Evolutionary conservation across 352 stramenopile genomes (phyloP).

Genomic region (Globisporangium iwayamae): DNA sequence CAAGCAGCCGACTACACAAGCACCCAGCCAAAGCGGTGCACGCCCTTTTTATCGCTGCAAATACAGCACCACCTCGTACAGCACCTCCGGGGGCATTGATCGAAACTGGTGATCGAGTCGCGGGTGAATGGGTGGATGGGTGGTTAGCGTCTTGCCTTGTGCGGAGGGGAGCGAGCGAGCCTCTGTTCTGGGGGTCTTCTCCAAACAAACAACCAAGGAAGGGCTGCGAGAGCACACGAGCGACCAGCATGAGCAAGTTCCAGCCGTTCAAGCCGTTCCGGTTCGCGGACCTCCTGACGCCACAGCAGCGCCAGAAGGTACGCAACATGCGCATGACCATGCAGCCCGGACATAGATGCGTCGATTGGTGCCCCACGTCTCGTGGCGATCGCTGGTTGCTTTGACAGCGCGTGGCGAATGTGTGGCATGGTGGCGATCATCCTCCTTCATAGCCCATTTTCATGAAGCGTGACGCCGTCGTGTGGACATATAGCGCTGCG

Average conservation of each 20-base stretch:
- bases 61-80: too few species aligned
- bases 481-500: neutral
- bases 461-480: neutral
- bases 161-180: neutral
- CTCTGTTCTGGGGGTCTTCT: constrained; percentile 11
- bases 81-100: too few species aligned
- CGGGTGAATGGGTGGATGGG: too few species aligned
- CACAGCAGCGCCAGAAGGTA: constrained; percentile 66
- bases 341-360: neutral
- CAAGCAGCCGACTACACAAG: too few species aligned
- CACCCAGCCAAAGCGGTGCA: too few species aligned
- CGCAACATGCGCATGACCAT: neutral
- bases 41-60: too few species aligned
- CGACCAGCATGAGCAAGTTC: constrained; percentile 68
- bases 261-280: constrained; percentile 82
- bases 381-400: neutral
- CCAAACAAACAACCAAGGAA: constrained; percentile 4
- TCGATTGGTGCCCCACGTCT: neutral
- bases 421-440: neutral
- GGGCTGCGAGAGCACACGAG: constrained; percentile 10
- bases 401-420: neutral
- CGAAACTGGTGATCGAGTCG: too few species aligned
- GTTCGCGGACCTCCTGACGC: constrained; percentile 69
- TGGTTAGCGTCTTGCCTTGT: too few species aligned
- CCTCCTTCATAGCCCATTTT: neutral